Conservation (phyloP, 2,329 filamentous ascomycete genomes). For the Coniochaeta sp. region DNA sequence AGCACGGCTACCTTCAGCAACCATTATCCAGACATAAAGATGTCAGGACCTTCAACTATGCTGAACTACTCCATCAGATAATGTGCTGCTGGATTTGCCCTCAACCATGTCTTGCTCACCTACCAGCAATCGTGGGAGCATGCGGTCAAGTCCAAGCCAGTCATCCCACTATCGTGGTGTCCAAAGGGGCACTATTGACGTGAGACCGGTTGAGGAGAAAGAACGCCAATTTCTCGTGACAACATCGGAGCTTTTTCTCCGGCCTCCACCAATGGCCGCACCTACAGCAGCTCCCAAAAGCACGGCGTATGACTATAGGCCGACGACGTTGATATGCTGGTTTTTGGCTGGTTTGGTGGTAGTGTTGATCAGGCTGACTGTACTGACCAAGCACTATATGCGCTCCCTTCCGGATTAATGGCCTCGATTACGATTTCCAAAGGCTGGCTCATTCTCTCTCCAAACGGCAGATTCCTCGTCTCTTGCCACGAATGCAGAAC, state of each 20-base stretch:
- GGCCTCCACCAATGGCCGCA: neutral
- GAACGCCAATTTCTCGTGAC: neutral
- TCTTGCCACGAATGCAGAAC: neutral
- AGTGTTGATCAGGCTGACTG: neutral
- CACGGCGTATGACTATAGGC: conserved; percentile 1
- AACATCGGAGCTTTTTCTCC: neutral
- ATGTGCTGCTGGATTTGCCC: neutral
- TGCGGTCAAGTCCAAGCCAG: neutral
- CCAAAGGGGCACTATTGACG: neutral
- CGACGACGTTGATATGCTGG: conserved; percentile 2
- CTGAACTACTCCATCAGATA: neutral
- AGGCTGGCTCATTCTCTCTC: neutral
- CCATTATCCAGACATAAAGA: neutral
- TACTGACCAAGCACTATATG: conserved; percentile 8
- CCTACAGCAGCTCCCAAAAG: neutral
- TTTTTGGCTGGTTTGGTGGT: neutral
- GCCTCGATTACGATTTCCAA: neutral
- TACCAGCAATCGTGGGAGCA: neutral
- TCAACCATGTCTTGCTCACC: neutral
- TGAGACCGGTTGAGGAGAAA: neutral
- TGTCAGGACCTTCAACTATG: neutral
- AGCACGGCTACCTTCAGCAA: neutral
- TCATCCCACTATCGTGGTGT: neutral
- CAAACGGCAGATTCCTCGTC: neutral
- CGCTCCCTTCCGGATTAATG: neutral